Evolutionary conservation across 768 basidiomycete species (phyloP).

Genomic region (Calvatia gigantea): DNA sequence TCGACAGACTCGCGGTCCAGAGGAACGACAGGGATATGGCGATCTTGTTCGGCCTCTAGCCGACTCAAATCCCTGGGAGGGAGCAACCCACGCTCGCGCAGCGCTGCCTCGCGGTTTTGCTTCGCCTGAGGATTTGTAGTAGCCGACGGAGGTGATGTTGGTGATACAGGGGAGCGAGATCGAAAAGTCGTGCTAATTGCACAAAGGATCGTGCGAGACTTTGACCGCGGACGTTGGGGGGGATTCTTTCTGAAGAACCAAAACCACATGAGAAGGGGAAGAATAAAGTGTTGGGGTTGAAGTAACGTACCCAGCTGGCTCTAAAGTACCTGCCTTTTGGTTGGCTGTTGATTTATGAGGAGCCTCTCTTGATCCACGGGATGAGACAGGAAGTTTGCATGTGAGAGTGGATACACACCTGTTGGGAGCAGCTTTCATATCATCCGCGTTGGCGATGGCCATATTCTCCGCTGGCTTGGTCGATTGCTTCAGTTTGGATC

Average conservation of each 20-base stretch:
- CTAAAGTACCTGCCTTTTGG: conserved; percentile 6
- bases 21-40: conserved; percentile 31
- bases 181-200: conserved; percentile 16
- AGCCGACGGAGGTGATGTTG: conserved; percentile 16
- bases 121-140: conserved; percentile 25
- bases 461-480: background rate
- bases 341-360: background rate
- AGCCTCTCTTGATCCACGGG: background rate
- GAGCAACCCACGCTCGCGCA: conserved; percentile 56
- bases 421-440: background rate
- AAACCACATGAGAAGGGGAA: conserved; percentile 4
- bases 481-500: conserved; percentile 8
- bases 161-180: background rate
- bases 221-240: conserved; percentile 11
- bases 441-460: background rate
- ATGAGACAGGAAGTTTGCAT: conserved; percentile 8
- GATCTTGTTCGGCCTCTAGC: conserved; percentile 35
- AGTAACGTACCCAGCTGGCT: conserved; percentile 15
- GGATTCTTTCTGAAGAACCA: background rate
- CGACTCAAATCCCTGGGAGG: conserved; percentile 45
- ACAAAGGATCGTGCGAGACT: conserved; percentile 14
- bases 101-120: conserved; percentile 49
- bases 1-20: conserved; percentile 13
- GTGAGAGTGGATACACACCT: conserved; percentile 2
- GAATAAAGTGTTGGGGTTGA: conserved; percentile 8